Base-by-base conservation (phyloP, 164 flowering plant species). In the Aristolochia contorta region DNA sequence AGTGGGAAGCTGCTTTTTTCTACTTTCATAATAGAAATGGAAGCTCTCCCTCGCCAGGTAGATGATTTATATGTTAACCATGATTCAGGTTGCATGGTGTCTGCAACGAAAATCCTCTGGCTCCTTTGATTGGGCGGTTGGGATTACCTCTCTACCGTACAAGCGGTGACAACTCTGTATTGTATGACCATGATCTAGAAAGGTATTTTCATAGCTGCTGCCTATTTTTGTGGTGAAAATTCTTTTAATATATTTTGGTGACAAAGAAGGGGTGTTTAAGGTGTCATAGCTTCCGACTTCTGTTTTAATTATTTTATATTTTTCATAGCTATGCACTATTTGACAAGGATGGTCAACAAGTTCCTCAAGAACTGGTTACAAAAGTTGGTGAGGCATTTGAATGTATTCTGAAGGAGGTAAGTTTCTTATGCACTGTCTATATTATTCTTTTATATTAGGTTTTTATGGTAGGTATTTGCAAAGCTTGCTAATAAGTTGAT, bases 151-250 rank as follows among this genome's bases (percentile, higher is more conserved):
- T 91, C 41, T 91, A 94, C 64, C 88, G 99, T 54, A 94, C 99
- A 2, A 91, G 99, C 66, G 97, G 95, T 57, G 99, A 91, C 73
- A 85, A 94, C 76, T 94, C 99, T 25, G 93, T 91, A 56, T 60
- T 94, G 69, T 91, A 91, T 80, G 99, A 94, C 74, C 97, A 94
- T 78, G 99, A 94, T 66, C 64, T 94, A 58, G 99, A 94, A 65
- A 90, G 97, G 97, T 84, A 69, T 1, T 56, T 19, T 27, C 18
- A 48, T 61, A 4, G 12, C 32, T 33, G 57, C 24, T 50, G 7
- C 16, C 19, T 37, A 23, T 19, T 56, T 16, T 19, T 62, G 23
- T 22, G 57, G 7, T 45, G 4, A 13, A 5, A 18, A 4, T 46
- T 8, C 30, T 49, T 27, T 27, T 16, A 37, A 47, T 21, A 10